Conservation (phyloP, 2,329 filamentous ascomycete genomes). For the Fusarium anguioides region DNA sequence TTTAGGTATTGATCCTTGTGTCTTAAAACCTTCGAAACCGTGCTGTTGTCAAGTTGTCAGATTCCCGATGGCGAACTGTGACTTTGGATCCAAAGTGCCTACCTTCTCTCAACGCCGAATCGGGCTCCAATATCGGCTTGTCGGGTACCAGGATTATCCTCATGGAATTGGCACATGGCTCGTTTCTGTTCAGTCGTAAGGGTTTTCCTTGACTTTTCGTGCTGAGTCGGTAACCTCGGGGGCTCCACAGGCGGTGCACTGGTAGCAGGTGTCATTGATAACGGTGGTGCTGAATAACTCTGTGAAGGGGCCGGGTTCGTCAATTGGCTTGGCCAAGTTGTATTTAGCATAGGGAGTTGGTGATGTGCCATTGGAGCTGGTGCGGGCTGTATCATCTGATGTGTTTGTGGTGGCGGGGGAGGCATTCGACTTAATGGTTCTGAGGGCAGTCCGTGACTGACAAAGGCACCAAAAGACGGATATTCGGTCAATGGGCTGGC, state of each 20-base stretch:
- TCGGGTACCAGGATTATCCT: conserved; percentile 89
- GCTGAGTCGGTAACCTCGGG: conserved; percentile 51
- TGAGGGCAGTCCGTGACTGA: conserved; percentile 62
- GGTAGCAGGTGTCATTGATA: conserved; percentile 68
- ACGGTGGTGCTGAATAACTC: conserved; percentile 68
- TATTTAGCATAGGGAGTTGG: conserved; percentile 76
- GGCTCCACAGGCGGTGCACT: conserved; percentile 58
- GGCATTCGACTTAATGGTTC: conserved; percentile 65
- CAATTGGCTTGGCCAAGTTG: conserved; percentile 84
- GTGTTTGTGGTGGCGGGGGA: conserved; percentile 61
- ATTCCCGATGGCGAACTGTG: conserved; percentile 38
- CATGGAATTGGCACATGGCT: conserved; percentile 92
- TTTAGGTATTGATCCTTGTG: conserved; percentile 95
- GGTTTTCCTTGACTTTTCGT: conserved; percentile 80
- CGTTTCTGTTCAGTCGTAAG: conserved; percentile 91
- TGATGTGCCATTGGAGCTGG: conserved; percentile 63
- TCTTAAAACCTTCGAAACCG: conserved; percentile 96
- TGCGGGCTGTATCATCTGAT: conserved; percentile 49
- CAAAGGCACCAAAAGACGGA: conserved; percentile 66
- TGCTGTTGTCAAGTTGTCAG: conserved; percentile 66
- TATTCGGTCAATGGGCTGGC: conserved; percentile 73
- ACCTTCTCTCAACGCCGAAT: conserved; percentile 99
- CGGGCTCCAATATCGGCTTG: conserved; percentile 96
- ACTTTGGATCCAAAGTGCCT: conserved; percentile 49
- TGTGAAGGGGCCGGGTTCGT: conserved; percentile 69